phyloP scores from a whole-genome alignment of 1,284 basidiomycete species.

The Sporisorium reilianum region DNA sequence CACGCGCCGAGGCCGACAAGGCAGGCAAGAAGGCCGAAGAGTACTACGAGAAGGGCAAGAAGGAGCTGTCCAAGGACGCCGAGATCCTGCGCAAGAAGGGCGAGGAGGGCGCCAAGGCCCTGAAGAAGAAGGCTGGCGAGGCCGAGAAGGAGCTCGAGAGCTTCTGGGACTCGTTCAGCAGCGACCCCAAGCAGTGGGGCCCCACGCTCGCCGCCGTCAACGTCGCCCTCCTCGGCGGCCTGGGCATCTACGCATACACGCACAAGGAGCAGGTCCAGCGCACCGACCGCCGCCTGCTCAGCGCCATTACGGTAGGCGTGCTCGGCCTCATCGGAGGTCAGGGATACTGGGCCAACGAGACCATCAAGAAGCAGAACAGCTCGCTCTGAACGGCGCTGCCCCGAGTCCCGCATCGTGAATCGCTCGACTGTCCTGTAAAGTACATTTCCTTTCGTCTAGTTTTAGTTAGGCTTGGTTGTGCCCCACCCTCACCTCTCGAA shows the following conservation, averaged over 20 bases:
- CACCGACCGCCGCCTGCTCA: conserved; percentile 60
- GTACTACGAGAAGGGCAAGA: conserved; percentile 45
- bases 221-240: conserved; percentile 61
- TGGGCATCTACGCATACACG: conserved; percentile 66
- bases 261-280: conserved; percentile 58
- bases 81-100: conserved; percentile 45
- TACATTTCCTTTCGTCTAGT: conserved; percentile 5
- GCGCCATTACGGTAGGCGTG: conserved; percentile 59
- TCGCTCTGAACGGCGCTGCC: conserved; percentile 11
- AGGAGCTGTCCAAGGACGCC: conserved; percentile 49
- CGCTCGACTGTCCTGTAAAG: conserved; percentile 15
- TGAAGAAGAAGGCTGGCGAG: conserved; percentile 51
- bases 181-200: conserved; percentile 65
- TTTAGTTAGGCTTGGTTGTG: not conserved
- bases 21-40: conserved; percentile 48
- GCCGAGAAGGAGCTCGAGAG: conserved; percentile 60
- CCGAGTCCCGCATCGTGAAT: not conserved
- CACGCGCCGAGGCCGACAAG: conserved; percentile 39
- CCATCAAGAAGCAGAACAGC: conserved; percentile 53
- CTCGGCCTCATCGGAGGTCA: conserved; percentile 62
- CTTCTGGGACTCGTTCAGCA: conserved; percentile 59
- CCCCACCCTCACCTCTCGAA: conserved; percentile 9
- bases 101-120: conserved; percentile 55
- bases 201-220: conserved; percentile 65
- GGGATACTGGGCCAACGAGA: conserved; percentile 57